phyloP scores from a whole-genome alignment of 2,329 filamentous ascomycete genomes.

The Aspergillus sp. region DNA sequence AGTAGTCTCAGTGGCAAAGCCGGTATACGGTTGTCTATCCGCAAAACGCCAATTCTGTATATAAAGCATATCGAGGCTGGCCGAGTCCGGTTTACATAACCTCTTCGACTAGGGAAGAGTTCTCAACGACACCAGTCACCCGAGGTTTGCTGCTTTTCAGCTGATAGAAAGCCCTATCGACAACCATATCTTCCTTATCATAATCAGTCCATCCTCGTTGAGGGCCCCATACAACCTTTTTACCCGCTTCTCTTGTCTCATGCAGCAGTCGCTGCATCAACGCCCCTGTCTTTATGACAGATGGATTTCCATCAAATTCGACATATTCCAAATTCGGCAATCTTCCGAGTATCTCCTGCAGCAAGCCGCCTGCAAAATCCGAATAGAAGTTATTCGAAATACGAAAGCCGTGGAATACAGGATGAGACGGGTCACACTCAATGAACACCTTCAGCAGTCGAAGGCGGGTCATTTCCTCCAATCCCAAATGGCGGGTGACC shows the following conservation, averaged over 20 bases:
- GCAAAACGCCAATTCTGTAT: not conserved
- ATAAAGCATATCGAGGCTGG: not conserved
- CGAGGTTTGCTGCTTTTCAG: conserved; percentile 1
- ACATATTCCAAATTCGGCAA: conserved; percentile 51
- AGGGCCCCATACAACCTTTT: conserved; percentile 41
- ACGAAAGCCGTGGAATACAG: conserved; percentile 58
- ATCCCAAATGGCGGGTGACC: conserved; percentile 49
- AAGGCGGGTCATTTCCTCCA: conserved; percentile 49
- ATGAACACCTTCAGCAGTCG: conserved; percentile 57
- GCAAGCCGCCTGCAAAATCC: conserved; percentile 52
- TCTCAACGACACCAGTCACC: not conserved
- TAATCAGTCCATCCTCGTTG: conserved; percentile 39
- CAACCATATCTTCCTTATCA: conserved; percentile 22
- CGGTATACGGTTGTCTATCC: not conserved
- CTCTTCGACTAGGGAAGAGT: not conserved
- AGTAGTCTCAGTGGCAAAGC: not conserved
- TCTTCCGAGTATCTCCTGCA: conserved; percentile 51
- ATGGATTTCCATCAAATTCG: conserved; percentile 58
- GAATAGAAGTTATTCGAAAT: conserved; percentile 59
- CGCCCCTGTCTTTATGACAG: conserved; percentile 51
- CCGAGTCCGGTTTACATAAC: not conserved
- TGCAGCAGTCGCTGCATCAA: conserved; percentile 50
- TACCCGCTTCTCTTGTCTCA: conserved; percentile 34
- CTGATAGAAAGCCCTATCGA: conserved; percentile 15
- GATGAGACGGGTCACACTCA: conserved; percentile 55